Base-by-base conservation (phyloP, 1,139 yeast genomes). In the Saccharomyces hybrid region DNA sequence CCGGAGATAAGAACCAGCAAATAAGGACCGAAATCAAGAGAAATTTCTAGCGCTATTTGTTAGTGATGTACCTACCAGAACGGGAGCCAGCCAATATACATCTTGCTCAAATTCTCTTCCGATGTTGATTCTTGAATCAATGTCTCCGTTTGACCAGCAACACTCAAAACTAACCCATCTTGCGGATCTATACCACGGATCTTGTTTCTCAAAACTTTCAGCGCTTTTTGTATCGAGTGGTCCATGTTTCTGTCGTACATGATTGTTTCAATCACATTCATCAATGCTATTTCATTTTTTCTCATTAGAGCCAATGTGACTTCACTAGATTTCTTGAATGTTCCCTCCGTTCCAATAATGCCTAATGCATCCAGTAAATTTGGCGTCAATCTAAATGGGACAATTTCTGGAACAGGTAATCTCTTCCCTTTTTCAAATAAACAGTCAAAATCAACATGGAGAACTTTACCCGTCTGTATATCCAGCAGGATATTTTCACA, bases 361-460 rank as follows among this genome's bases (percentile, higher is more conserved):
- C 99, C 98, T 77, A 90, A 82, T 0, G 97, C 98, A 70, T 90
- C 97, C 4, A 84, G 82, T 79, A 95, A 79, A 65, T 93, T 91
- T 52, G 82, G 88, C 0, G 99, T 93, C 51, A 95, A 71, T 58
- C 99, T 76, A 70, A 95, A 95, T 0, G 99, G 99, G 1, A 95
- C 99, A 41, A 89, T 75, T 67, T 95, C 99, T 0, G 99, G 99
- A 16, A 74, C 72, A 9, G 76, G 73, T 25, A 75, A 61, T n/a
- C 66, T 66, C 48, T 67, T 65, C 29, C 88, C 88, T 65, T 86
- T 93, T 34, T 65, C 99, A 67, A 95, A 95, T 49, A 95, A 74
- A 73, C 98, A 93, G 67, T 95, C 98, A 70, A 93, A 95, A 71
- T 95, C 99, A 56, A 95, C 97, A 69, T 95, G 99, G 58, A 95